These are phyloP conservation scores for Camellia lanceoleosa DNA, from an alignment of 148 eudicot species.

Conservation along the genomic window DNA sequence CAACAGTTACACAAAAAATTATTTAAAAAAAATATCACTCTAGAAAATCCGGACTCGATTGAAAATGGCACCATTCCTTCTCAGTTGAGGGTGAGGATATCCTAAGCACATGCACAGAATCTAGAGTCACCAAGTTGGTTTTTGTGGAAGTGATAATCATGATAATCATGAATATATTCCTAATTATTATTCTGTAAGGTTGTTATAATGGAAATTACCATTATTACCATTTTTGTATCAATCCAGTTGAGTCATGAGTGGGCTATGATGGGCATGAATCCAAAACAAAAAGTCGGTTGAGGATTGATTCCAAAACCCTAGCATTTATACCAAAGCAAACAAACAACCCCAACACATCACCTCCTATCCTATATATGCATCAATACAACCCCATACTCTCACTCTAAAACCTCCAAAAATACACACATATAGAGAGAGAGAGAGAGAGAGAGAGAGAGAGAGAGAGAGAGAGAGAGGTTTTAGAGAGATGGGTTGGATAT, in stretches of 20 bases:
- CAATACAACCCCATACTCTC: background rate
- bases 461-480: background rate
- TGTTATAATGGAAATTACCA: background rate
- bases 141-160: too few species aligned
- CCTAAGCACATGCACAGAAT: too few species aligned
- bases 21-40: too few species aligned
- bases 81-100: too few species aligned
- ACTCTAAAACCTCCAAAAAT: background rate
- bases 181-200: too few species aligned
- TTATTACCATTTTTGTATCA: background rate
- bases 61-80: too few species aligned
- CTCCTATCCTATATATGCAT: background rate
- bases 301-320: background rate
- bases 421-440: too few species aligned
- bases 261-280: background rate
- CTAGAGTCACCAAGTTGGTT: too few species aligned
- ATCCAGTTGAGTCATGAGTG: background rate
- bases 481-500: slow-evolving; percentile 6
- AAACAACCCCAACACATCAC: background rate
- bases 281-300: background rate
- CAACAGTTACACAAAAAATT: too few species aligned
- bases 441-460: background rate
- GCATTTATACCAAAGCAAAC: background rate
- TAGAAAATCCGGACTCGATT: too few species aligned
- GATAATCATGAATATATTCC: too few species aligned